Evolutionary conservation across 2,329 filamentous ascomycete genomes (phyloP), one percentile per base, ranked within the genome.

Genomic region (Fusarium sambucinum): DNA sequence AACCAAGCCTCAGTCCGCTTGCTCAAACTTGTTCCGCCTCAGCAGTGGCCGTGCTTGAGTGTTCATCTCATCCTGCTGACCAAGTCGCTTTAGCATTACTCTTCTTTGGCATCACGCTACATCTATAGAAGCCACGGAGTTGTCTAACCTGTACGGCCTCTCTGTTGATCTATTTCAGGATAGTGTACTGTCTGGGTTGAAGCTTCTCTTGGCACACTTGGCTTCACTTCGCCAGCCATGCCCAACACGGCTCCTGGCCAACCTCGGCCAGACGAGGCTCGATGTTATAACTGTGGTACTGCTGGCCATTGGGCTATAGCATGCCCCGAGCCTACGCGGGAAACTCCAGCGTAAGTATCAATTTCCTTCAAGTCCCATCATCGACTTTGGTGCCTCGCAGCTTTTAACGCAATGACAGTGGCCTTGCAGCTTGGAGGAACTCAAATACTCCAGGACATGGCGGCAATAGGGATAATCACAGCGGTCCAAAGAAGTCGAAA

Each of bases 261-360:
- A 38, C 69, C 74, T 60, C 77, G 73, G 25, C 62, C 77, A 29
- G 77, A 80, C 45, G 78, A 80, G 59, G 71, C 79, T 50, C 75
- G 80, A 66, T 88, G 86, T 74, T 87, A 86, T 74, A 87, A 86
- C 71, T 88, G 86, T 69, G 84, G 84, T 53, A 74, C 76, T 47
- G 75, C 77, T 30, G 83, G 83, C 6, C 86, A 88, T 72, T 87
- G 84, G 79, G 78, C 83, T 14, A 77, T 86, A 53, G 84, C 83
- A 50, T 88, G 85, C 71, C 85, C 84, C 10, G 82, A 86, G 61
- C 80, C 82, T 23, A 84, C 82, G 25, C 77, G 83, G 63, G 75
- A 77, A 67, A 80, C 81, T 45, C 83, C 83, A 67, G 82, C 81
- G 85, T 87, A 81, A 83, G 85, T 82, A 19, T 11, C 52, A 41